Conservation (phyloP, 805 yeast species). For the Nakazawaea pomicola region DNA sequence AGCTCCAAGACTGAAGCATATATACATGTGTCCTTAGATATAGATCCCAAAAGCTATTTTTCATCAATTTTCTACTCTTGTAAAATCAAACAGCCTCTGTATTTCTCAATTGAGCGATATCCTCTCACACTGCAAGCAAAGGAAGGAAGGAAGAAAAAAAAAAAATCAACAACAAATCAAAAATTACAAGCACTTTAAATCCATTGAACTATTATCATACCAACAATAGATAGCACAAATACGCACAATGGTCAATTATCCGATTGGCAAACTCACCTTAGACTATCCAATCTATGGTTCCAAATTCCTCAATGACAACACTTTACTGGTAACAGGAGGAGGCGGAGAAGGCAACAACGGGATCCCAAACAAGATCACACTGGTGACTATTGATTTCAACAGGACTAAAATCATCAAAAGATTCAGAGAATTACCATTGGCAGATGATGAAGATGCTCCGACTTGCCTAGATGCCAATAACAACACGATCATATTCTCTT, state of each 20-base stretch:
- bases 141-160: too few species aligned
- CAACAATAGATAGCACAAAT: too few species aligned
- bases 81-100: too few species aligned
- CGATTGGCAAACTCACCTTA: conserved; percentile 4
- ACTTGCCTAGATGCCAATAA: conserved; percentile 64
- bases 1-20: too few species aligned
- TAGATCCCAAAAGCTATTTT: too few species aligned
- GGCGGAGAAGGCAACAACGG: conserved; percentile 95
- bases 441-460: conserved; percentile 79
- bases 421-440: conserved; percentile 56
- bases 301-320: conserved; percentile 54
- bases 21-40: too few species aligned
- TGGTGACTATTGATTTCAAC: conserved; percentile 51
- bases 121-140: too few species aligned
- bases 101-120: too few species aligned
- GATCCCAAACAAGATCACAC: conserved; percentile 76
- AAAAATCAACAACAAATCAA: too few species aligned
- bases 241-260: conserved; percentile 14
- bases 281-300: conserved; percentile 85
- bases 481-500: conserved; percentile 60
- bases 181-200: too few species aligned
- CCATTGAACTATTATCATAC: not conserved
- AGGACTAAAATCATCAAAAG: conserved; percentile 46
- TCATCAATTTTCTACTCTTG: too few species aligned
- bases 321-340: conserved; percentile 81